Conservation (phyloP, 805 yeast genomes). For the Yamadazyma scolyti region DNA sequence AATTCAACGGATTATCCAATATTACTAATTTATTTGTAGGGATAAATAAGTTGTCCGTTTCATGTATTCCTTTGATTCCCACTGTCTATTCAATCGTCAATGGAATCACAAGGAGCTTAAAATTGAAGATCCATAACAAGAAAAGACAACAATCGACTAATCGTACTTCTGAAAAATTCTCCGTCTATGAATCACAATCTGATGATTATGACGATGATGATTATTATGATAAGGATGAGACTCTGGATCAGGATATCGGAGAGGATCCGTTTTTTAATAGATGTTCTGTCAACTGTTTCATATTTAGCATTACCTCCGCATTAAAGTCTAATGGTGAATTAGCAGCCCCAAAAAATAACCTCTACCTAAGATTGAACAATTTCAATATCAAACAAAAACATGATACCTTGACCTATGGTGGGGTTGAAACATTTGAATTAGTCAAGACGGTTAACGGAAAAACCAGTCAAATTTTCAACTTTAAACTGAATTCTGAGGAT, state of each 20-base stretch:
- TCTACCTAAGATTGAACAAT: conserved; percentile 20
- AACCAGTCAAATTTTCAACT: conserved; percentile 22
- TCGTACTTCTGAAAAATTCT: conserved; percentile 2
- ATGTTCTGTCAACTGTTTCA: conserved; percentile 33
- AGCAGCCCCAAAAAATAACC: conserved; percentile 25
- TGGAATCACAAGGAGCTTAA: conserved; percentile 33
- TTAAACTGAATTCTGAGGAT: conserved; percentile 10
- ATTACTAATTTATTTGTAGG: conserved; percentile 35
- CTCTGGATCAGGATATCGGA: conserved; percentile 10
- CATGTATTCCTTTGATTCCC: conserved; percentile 43
- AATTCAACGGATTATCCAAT: conserved; percentile 45
- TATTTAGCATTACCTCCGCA: conserved; percentile 46
- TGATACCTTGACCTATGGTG: conserved; percentile 44
- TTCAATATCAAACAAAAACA: conserved; percentile 43
- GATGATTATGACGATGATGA: conserved; percentile 14
- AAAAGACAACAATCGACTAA: conserved; percentile 4
- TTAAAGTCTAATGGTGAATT: conserved; percentile 39
- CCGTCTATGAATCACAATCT: conserved; percentile 24
- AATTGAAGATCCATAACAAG: conserved; percentile 28
- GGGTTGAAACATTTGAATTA: conserved; percentile 33
- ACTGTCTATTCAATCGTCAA: conserved; percentile 33
- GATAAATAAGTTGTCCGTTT: conserved; percentile 37
- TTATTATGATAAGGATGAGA: conserved; percentile 5
- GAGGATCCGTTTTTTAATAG: conserved; percentile 29
- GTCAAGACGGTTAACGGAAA: conserved; percentile 15